A percentile compares a stretch with the other conserved stretches of the same genome.
phyloP scores from a whole-genome alignment of 2,329 filamentous ascomycete genomes.

The Graphilbum fragrans region DNA sequence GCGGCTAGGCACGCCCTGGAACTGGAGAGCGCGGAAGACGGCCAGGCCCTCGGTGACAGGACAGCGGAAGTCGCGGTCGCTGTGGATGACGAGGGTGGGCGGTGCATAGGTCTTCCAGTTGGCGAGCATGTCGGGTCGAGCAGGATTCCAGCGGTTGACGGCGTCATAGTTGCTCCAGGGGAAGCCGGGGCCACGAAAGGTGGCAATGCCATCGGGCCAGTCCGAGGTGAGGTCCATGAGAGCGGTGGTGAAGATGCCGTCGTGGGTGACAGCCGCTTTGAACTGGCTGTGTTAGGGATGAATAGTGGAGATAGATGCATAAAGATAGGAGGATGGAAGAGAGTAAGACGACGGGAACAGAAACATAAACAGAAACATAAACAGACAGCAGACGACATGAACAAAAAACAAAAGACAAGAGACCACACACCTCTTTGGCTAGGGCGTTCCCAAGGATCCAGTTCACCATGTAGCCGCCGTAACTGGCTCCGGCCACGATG shows the following conservation, averaged over 20 bases:
- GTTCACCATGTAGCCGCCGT: conserved; percentile 49
- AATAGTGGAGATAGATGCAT: too few species aligned
- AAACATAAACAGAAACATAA: conserved; percentile 5
- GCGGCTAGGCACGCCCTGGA: conserved; percentile 52
- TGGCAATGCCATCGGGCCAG: conserved; percentile 8
- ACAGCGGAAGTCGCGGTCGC: conserved; percentile 52
- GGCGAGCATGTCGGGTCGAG: conserved; percentile 28
- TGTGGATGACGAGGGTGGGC: conserved; percentile 63
- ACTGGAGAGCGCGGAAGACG: conserved; percentile 61
- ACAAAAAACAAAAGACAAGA: neutral
- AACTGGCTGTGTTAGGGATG: too few species aligned
- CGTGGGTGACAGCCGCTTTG: conserved; percentile 42
- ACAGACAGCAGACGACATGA: neutral
- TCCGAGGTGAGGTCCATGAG: conserved; percentile 11
- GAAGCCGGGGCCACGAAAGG: conserved; percentile 30
- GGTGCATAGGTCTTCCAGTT: conserved; percentile 43
- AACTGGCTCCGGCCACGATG: conserved; percentile 39
- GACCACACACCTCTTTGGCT: conserved; percentile 25
- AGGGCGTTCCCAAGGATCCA: conserved; percentile 44
- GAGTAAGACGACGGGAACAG: neutral
- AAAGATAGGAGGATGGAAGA: too few species aligned
- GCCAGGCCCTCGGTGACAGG: conserved; percentile 43
- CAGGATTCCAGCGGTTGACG: conserved; percentile 38
- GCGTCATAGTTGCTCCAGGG: conserved; percentile 32
- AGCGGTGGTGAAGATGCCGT: conserved; percentile 27